Conservation (phyloP, 345 rosid species). For the Corchorus capsularis region DNA sequence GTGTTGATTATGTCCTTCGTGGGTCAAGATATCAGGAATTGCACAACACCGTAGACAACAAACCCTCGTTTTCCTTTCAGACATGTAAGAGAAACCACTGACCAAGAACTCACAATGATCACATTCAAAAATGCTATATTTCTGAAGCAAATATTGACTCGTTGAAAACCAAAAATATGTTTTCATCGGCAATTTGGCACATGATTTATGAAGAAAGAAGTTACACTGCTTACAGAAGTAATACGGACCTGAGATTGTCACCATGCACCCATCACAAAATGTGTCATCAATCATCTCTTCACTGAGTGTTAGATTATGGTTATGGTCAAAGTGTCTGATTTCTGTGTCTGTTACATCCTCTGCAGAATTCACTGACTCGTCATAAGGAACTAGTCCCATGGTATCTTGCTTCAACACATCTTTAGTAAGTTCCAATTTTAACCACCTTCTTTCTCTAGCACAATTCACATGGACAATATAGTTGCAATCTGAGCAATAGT, state of each 20-base stretch:
- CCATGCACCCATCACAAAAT: not conserved
- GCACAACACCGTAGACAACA: not conserved
- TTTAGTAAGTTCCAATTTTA: no score
- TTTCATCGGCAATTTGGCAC: not conserved
- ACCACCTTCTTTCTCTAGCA: not conserved
- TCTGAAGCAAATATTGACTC: not conserved
- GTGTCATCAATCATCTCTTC: not conserved
- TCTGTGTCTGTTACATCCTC: not conserved
- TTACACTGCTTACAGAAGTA: not conserved
- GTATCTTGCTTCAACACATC: not conserved
- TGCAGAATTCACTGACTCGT: not conserved
- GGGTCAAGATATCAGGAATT: not conserved
- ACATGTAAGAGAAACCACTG: not conserved
- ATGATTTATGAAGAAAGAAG: not conserved
- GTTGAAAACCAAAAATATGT: not conserved
- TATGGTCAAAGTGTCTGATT: not conserved
- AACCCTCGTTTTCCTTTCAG: fast-evolving
- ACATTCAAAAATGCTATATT: not conserved
- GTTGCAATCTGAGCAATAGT: slow-evolving; percentile 17
- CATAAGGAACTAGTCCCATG: not conserved
- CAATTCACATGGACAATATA: slow-evolving; percentile 25
- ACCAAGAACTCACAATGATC: not conserved
- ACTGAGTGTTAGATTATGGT: not conserved
- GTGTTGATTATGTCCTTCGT: not conserved
- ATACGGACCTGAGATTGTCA: not conserved